Percentiles rank a stretch among this genome's conserved stretches.
phyloP scores from a whole-genome alignment of 371 early-diverging fungal species.

The Blakeslea trispora region DNA sequence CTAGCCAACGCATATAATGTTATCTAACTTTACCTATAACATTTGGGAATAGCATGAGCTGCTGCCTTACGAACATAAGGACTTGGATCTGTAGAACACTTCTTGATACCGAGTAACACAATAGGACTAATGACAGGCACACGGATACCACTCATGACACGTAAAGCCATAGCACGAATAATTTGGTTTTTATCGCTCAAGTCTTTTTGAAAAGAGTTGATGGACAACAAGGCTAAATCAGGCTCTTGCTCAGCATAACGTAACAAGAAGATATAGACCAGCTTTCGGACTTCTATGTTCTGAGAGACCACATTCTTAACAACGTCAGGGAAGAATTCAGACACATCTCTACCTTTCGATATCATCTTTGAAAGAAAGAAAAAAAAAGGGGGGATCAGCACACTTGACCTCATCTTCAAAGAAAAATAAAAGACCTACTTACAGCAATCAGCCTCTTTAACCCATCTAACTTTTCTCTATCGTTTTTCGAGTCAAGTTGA shows the following conservation, averaged over 20 bases:
- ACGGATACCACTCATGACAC: constrained; percentile 93
- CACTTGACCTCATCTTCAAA: no score
- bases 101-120: constrained; percentile 87
- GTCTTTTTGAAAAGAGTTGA: constrained; percentile 97
- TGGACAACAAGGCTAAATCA: constrained; percentile 84
- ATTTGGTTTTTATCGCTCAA: constrained; percentile 89
- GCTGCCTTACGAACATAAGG: constrained; percentile 94
- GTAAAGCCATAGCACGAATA: constrained; percentile 92
- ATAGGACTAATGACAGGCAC: constrained; percentile 89
- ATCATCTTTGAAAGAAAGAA: constrained; percentile 86
- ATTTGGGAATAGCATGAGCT: constrained; percentile 89
- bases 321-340: constrained; percentile 92
- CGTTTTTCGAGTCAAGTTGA: constrained; percentile 81
- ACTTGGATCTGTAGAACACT: constrained; percentile 82
- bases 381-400: no score
- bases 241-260: constrained; percentile 95
- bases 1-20: no score
- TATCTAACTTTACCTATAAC: constrained; percentile 77
- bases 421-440: constrained; percentile 24
- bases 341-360: constrained; percentile 90
- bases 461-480: constrained; percentile 90
- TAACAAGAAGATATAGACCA: constrained; percentile 93
- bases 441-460: constrained; percentile 90
- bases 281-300: constrained; percentile 88
- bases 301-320: constrained; percentile 95